Base-by-base conservation (phyloP, 768 basidiomycete genomes). In the Galerina marginata region DNA sequence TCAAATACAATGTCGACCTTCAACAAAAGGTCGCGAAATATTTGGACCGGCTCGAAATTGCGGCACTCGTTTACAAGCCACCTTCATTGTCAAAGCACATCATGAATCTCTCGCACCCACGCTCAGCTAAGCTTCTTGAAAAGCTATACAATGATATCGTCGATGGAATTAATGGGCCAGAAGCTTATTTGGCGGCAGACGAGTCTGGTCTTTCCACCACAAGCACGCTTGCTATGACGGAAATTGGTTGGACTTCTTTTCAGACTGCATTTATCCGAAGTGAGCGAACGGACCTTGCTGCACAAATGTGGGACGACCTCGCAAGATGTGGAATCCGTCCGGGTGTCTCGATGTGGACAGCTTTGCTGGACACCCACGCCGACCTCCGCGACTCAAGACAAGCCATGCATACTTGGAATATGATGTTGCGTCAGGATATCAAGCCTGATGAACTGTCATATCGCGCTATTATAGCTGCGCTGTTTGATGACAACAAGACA, bases 271-370 rank as follows among this genome's bases (percentile, higher is more conserved):
- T 92, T 64, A 73, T 92, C 43, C 81, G 78, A 56, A 79, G 81
- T 61, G 77, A 82, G 39, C 75, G 82, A 33, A 76, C 77, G 44
- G 86, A 89, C 53, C 72, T 88, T 20, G 91, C 87, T 3, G 82
- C 81, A 45, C 74, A 75, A 23, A 68, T 93, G 5, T 93, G 93
- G 93, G 77, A 83, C 38, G 91, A 92, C 69, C 83, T 92, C 75
- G 54, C 75, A 15, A 65, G 71, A 39, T 73, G 81, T 20, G 81
- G 80, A 1, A 71, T 89, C 39, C 71, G 59, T 39, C 87, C 87
- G n/a, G 81, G 81, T 1, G 72, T 83, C 9, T 74, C 79, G 26
- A 82, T 86, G 50, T 95, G 93, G 92, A 91, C 84, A 9, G 84
- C 86, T 14, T 79, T 93, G 45, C 75, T 95, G 39, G 83, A 87